Base-by-base conservation (phyloP, 225 moss, liverwort and hornwort genomes). In the Physcomitrium patens region DNA sequence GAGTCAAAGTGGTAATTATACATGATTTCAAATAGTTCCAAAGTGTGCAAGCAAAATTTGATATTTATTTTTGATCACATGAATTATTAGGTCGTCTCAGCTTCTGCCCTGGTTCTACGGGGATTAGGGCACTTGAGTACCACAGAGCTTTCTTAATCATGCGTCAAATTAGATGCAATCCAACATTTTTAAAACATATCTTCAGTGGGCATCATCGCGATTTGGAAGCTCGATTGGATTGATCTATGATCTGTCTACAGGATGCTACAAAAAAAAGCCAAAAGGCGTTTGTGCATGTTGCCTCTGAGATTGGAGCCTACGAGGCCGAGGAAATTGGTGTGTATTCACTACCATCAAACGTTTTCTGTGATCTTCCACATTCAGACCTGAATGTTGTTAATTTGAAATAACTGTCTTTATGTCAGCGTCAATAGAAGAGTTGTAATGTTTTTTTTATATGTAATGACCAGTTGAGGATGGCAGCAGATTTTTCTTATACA, bases 271-370 rank as follows among this genome's bases (percentile, higher is more conserved):
- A 97, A 62, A 97, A 97, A 78, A 94, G 92, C 79, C 94, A 97
- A 59, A 94, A 97, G 73, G 94, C 89, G 12, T 97, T 97, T 84
- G 93, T 97, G 67, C 97, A 97, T 69, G 97, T 91, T 68, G 79
- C 97, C 45, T 97, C 97, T 71, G 97, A 97, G 80, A 97, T 97
- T 77, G 97, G 97, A 68, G 97, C 97, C 43, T 97, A 97, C 76
- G 97, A 97, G 85, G 97, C 97, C 44, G 97, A 97, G 74, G 97
- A 97, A 81, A 97, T 97, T 70, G 96, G 96, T 96, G 89, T 70
- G 80, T 66, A 42, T 15, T 57, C 19, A 45, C 26, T 23, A 70
- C 28, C 15, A 57, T 77, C 46, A 42, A 63, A 28, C 15, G 7
- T 46, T 44, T 56, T 8, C 18, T 27, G 22, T 50, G 14, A 23